phyloP scores from a whole-genome alignment of 208 protist genomes.

The Phytomonas serpens region DNA sequence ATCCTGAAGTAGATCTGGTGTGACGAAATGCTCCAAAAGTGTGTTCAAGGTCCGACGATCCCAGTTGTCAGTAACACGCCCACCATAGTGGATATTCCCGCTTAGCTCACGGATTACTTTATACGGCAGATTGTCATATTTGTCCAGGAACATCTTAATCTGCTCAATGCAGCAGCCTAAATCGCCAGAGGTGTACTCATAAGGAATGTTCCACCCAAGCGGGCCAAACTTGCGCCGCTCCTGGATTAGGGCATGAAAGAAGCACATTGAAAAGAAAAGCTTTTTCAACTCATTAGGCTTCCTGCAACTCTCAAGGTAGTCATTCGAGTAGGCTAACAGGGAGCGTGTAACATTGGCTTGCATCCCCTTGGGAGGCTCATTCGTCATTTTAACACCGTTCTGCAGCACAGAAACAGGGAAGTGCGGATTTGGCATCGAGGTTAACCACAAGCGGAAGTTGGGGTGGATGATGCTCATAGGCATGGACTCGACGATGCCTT shows the following conservation, averaged over 20 bases:
- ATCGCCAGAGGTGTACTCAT: conserved; percentile 97
- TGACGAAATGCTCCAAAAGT: conserved; percentile 92
- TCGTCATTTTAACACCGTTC: conserved; percentile 98
- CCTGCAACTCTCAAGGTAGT: conserved; percentile 83
- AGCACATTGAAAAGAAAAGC: conserved; percentile 95
- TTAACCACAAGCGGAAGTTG: conserved; percentile 98
- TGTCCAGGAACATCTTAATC: conserved; percentile 95
- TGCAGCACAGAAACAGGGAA: conserved; percentile 98
- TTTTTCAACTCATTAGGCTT: conserved; percentile 91
- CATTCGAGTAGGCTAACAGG: conserved; percentile 65
- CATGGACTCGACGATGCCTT: conserved; percentile 93
- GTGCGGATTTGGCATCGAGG: conserved; percentile 94
- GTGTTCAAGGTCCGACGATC: conserved; percentile 94
- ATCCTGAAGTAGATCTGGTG: conserved; percentile 84
- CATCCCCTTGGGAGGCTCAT: conserved; percentile 98
- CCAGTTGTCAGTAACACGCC: conserved; percentile 97
- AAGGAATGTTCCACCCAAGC: conserved; percentile 98
- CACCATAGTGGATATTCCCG: conserved; percentile 98
- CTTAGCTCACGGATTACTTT: conserved; percentile 95
- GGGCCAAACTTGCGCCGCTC: conserved; percentile 98
- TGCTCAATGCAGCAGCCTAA: conserved; percentile 90
- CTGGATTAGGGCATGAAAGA: conserved; percentile 97
- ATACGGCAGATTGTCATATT: conserved; percentile 96
- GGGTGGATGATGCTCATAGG: conserved; percentile 78
- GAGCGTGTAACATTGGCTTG: conserved; percentile 93